Evolutionary conservation across 1,139 yeast species (phyloP), one percentile per base, ranked within the genome.

Genomic region (Sugiyamaella neomexicana): DNA sequence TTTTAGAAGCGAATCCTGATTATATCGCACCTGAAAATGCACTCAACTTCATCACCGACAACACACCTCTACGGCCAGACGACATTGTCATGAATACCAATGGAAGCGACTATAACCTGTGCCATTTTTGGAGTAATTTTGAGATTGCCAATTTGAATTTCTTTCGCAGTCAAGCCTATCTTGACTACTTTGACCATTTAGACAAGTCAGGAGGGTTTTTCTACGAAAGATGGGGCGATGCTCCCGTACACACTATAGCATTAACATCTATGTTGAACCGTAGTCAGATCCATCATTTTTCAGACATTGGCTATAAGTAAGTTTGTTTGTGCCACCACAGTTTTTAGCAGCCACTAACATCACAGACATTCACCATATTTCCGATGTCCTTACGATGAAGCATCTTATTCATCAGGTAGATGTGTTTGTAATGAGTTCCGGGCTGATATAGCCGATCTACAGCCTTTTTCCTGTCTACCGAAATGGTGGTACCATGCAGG

Each of bases 61-160:
- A 78, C 60, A 48, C 65, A 59, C 50, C 72, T 65, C 60, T 70
- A 29, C 62, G 72, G 8, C 59, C 61, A 2, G 66, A 64, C 9
- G 75, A 63, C 72, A 73, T 78, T 63, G 75, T 62, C 65, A 74
- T 62, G 20, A 68, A 68, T 44, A 59, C 65, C 52, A 51, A 58
- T 1, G 69, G 76, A n/a, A 71, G 79, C 1, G 75, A 78, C n/a
- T 91, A 89, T 71, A 93, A 93, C 66, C 68, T 89, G 58, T 93
- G 98, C 66, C 98, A 91, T 70, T 91, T 90, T 68, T 91, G 98
- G 98, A 85, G 95, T 25, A 91, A 91, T 69, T 90, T 91, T 68
- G 98, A 91, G 69, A 85, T 90, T 59, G 97, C 85, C 0, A 83
- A 83, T 67, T 75, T 91, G 60, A 80, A 88, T 63, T 89, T 90